These are phyloP conservation scores for Westerdykella aurantiaca DNA, from an alignment of 2,329 filamentous ascomycete genomes.

Conservation along the genomic window DNA sequence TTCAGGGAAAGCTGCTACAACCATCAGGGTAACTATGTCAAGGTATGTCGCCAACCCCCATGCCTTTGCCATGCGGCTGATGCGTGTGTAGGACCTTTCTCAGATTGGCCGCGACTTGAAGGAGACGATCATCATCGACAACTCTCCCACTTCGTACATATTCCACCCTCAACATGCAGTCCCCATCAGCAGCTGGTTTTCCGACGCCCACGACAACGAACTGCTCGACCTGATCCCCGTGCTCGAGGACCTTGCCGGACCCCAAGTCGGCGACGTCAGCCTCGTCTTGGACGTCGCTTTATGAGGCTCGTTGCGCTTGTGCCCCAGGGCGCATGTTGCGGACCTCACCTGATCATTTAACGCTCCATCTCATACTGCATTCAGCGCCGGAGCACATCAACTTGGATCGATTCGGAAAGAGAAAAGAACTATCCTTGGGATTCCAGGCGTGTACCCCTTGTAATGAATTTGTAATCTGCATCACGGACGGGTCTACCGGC, in stretches of 20 bases:
- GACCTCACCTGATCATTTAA: conserved; percentile 4
- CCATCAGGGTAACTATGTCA: conserved; percentile 98
- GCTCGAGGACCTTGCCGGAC: conserved; percentile 87
- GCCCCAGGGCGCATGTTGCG: conserved; percentile 2
- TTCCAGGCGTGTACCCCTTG: conserved; percentile 32
- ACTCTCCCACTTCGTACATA: conserved; percentile 98
- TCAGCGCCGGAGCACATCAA: not conserved
- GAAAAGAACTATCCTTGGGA: conserved; percentile 7
- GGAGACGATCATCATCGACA: conserved; percentile 99
- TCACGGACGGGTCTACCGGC: conserved; percentile 3
- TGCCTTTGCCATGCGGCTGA: conserved; percentile 6
- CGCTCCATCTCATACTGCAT: conserved; percentile 2
- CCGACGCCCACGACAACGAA: conserved; percentile 98
- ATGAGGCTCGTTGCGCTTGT: conserved; percentile 37
- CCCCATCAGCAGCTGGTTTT: conserved; percentile 99
- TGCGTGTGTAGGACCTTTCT: conserved; percentile 64
- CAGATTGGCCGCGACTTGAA: conserved; percentile 92
- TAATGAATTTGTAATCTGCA: conserved; percentile 39
- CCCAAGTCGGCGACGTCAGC: conserved; percentile 91
- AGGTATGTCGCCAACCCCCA: conserved; percentile 44
- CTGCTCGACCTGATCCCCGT: conserved; percentile 95
- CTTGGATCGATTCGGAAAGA: conserved; percentile 13
- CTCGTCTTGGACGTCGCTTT: conserved; percentile 86
- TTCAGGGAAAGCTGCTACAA: conserved; percentile 99
- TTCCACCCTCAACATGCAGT: conserved; percentile 99